phyloP scores from a whole-genome alignment of 352 stramenopile genomes.

The Globisporangium abappressorium region DNA sequence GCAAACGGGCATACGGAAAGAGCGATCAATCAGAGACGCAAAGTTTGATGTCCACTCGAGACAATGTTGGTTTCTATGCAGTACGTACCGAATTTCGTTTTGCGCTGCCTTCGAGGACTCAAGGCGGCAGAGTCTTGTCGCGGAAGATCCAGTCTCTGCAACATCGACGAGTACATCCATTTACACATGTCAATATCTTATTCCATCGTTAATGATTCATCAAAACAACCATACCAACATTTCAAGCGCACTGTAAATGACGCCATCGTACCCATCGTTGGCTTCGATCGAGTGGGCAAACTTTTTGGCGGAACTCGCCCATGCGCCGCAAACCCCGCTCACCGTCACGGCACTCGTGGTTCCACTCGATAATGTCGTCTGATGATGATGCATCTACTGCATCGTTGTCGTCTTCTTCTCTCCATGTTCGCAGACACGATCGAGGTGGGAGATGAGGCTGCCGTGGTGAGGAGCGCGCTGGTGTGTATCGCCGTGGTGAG shows the following conservation, averaged over 20 bases:
- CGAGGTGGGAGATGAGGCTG: neutral
- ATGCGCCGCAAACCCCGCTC: neutral
- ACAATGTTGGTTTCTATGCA: neutral
- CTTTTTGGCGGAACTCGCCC: neutral
- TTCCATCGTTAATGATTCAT: neutral
- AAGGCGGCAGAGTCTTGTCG: neutral
- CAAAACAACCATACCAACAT: neutral
- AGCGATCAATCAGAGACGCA: neutral
- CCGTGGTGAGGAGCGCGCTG: neutral
- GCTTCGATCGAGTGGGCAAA: neutral
- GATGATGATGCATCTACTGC: neutral
- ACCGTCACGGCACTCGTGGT: too few relatives aligned
- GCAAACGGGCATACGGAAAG: neutral
- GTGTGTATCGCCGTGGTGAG: neutral
- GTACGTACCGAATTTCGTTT: neutral
- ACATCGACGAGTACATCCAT: neutral
- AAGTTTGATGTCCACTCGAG: neutral
- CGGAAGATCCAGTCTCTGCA: constrained; percentile 10
- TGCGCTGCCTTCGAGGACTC: neutral
- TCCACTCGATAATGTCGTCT: neutral
- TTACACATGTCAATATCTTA: neutral
- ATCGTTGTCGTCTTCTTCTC: constrained; percentile 4
- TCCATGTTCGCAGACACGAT: neutral
- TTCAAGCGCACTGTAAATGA: neutral
- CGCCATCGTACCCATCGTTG: constrained; percentile 2